phyloP scores from a whole-genome alignment of 129 eudicot genomes.

The Ambrosia trifida region DNA sequence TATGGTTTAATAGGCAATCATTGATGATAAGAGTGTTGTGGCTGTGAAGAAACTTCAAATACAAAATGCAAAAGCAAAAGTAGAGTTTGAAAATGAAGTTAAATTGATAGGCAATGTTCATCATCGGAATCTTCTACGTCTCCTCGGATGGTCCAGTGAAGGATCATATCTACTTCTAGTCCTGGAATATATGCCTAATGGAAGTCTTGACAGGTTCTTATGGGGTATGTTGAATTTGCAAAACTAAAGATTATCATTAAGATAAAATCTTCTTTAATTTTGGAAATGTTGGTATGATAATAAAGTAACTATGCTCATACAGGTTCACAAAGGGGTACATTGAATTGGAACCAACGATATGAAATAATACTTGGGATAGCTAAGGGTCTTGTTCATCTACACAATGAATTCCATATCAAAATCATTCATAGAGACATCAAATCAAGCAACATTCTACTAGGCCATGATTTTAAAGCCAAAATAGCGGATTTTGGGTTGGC shows the following conservation, averaged over 20 bases:
- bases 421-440: slow-evolving; percentile 74
- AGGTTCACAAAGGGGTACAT: slow-evolving; percentile 51
- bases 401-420: slow-evolving; percentile 60
- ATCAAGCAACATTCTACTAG: slow-evolving; percentile 59
- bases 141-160: slow-evolving; percentile 57
- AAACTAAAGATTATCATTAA: background rate
- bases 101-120: slow-evolving; percentile 70
- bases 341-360: slow-evolving; percentile 58
- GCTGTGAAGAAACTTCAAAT: slow-evolving; percentile 62
- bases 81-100: slow-evolving; percentile 62
- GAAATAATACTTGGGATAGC: slow-evolving; percentile 64
- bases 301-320: slow-evolving; percentile 17
- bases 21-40: slow-evolving; percentile 51
- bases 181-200: slow-evolving; percentile 64
- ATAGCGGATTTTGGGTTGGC: slow-evolving; percentile 79
- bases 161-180: slow-evolving; percentile 65
- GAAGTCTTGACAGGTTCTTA: slow-evolving; percentile 65
- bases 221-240: slow-evolving; percentile 45
- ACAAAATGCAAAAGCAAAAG: slow-evolving; percentile 42
- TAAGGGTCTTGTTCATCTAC: slow-evolving; percentile 70
- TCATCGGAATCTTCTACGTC: slow-evolving; percentile 71
- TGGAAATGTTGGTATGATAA: background rate
- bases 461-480: slow-evolving; percentile 52
- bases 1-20: slow-evolving; percentile 36
- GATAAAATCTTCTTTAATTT: background rate